Conservation (phyloP, 805 yeast species). For the Sungouiella blattae region DNA sequence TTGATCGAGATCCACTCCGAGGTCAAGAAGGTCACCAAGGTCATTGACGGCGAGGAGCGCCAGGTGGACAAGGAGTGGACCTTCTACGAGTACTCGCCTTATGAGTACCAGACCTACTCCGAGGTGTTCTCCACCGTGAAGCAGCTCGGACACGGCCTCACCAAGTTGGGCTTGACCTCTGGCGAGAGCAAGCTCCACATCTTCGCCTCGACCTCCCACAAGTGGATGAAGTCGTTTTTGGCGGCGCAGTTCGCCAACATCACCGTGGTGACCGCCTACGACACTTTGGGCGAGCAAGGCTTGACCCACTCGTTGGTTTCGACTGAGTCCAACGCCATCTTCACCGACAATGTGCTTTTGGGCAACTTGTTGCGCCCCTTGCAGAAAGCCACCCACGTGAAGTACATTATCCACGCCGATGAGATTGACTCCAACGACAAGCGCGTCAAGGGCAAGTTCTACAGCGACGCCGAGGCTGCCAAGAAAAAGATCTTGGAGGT, state of each 20-base stretch:
- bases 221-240: slow-evolving; percentile 86
- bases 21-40: slow-evolving; percentile 66
- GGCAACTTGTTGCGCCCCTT: slow-evolving; percentile 68
- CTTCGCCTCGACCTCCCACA: slow-evolving; percentile 82
- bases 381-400: slow-evolving; percentile 55
- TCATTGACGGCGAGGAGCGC: slow-evolving; percentile 69
- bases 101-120: slow-evolving; percentile 60
- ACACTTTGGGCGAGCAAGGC: slow-evolving; percentile 87
- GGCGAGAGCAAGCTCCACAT: slow-evolving; percentile 63
- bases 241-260: slow-evolving; percentile 77
- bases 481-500: slow-evolving; percentile 54
- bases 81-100: slow-evolving; percentile 74
- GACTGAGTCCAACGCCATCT: slow-evolving; percentile 75
- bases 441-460: slow-evolving; percentile 59
- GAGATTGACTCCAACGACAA: slow-evolving; percentile 58
- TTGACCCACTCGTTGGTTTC: slow-evolving; percentile 80
- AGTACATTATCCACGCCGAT: slow-evolving; percentile 70
- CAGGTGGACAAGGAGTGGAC: slow-evolving; percentile 84
- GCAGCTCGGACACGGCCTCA: slow-evolving; percentile 70
- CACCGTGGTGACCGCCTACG: slow-evolving; percentile 93
- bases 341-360: slow-evolving; percentile 78
- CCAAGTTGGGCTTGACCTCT: slow-evolving; percentile 68
- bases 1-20: slow-evolving; percentile 72
- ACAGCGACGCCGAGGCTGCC: slow-evolving; percentile 54
- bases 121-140: slow-evolving; percentile 51